Conservation (phyloP, 306 rosid species). For the Ormosia emarginata region DNA sequence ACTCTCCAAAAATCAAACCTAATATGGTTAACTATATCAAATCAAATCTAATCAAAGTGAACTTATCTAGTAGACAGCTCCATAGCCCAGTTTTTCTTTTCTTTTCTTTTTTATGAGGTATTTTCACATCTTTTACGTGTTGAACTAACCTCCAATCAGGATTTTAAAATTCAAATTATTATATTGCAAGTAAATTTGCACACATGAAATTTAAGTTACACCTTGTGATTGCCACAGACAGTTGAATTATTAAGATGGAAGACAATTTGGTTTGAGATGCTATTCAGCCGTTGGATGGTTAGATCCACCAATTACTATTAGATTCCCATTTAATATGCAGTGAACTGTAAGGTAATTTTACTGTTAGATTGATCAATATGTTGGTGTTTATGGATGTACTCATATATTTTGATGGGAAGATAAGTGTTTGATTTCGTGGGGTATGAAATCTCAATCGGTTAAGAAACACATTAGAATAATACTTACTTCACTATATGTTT, state of each 20-base stretch:
- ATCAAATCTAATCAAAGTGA: neutral
- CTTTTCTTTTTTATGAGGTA: neutral
- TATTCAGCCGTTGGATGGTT: constrained; percentile 18
- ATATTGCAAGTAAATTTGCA: neutral
- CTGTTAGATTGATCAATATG: constrained; percentile 27
- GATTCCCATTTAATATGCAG: constrained; percentile 28
- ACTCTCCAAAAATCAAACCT: neutral
- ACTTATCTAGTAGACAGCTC: neutral
- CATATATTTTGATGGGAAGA: constrained; percentile 39
- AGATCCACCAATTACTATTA: constrained; percentile 38
- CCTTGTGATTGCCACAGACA: neutral
- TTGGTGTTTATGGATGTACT: constrained; percentile 43
- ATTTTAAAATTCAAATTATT: neutral
- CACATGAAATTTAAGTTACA: neutral
- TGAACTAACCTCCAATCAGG: neutral
- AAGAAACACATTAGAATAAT: constrained; percentile 48
- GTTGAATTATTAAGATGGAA: neutral
- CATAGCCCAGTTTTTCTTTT: too few relatives aligned
- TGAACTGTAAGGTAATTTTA: constrained; percentile 5
- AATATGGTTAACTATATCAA: neutral
- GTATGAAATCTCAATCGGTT: constrained; percentile 66
- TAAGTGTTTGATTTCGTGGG: constrained; percentile 66
- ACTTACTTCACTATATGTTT: neutral
- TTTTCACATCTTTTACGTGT: neutral
- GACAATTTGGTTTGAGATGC: constrained; percentile 9